Evolutionary conservation across 2,329 filamentous ascomycete species (phyloP).

Genomic region (Cercospora sp.): DNA sequence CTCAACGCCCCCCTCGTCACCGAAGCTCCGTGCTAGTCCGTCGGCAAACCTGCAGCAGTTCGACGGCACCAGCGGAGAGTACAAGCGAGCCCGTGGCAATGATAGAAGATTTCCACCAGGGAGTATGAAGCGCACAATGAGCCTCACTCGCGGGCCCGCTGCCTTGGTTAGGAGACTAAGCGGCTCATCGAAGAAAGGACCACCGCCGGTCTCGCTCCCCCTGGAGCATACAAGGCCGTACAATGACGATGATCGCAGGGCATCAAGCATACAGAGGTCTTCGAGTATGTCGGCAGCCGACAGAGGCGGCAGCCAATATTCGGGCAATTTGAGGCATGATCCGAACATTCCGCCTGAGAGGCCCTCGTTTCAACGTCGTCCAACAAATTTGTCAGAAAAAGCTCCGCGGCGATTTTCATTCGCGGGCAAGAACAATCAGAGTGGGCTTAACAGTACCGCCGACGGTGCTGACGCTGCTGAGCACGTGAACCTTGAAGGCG

Average conservation of each 20-base stretch:
- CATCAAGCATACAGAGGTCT: conserved; percentile 24
- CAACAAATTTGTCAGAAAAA: conserved; percentile 46
- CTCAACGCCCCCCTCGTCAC: conserved; percentile 69
- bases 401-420: conserved; percentile 37
- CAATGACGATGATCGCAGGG: conserved; percentile 19
- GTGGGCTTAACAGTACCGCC: conserved; percentile 54
- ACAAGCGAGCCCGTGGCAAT: conserved; percentile 16
- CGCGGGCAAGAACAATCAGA: conserved; percentile 53
- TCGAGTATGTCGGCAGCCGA: conserved; percentile 29
- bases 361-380: conserved; percentile 49
- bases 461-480: conserved; percentile 54
- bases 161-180: conserved; percentile 48
- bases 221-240: conserved; percentile 28
- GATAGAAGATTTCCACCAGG: conserved; percentile 35
- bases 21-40: conserved; percentile 38
- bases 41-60: conserved; percentile 17
- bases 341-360: conserved; percentile 23
- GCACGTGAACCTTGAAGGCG: conserved; percentile 74
- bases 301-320: conserved; percentile 13
- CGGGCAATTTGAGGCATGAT: conserved; percentile 8
- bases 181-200: conserved; percentile 33
- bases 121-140: conserved; percentile 39
- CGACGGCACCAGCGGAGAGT: conserved; percentile 15
- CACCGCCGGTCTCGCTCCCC: conserved; percentile 21
- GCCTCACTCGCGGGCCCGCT: conserved; percentile 40